Conservation (phyloP, 805 yeast genomes). For the Nakazawaea anatomiae region DNA sequence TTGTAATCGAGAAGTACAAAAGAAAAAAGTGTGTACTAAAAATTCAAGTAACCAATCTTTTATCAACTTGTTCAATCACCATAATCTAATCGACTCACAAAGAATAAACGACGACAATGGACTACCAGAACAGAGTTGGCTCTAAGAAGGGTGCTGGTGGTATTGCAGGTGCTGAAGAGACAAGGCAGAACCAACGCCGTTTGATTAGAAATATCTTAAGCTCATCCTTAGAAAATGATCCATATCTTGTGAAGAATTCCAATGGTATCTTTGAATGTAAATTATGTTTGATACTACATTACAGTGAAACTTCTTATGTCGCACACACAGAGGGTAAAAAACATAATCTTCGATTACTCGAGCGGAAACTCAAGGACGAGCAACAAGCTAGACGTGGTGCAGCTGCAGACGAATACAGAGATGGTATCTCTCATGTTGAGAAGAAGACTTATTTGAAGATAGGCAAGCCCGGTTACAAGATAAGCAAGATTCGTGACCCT, state of each 20-base stretch:
- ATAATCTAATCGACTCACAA: neutral
- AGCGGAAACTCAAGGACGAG: constrained; percentile 42
- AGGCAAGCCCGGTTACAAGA: constrained; percentile 68
- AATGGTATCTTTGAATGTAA: constrained; percentile 82
- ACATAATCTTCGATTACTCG: constrained; percentile 69
- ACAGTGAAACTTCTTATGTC: constrained; percentile 72
- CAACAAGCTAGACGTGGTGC: constrained; percentile 2
- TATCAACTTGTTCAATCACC: too few relatives aligned
- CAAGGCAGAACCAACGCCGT: constrained; percentile 61
- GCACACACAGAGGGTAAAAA: constrained; percentile 81
- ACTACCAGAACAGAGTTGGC: constrained; percentile 83
- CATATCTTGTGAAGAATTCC: constrained; percentile 79
- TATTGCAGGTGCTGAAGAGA: constrained; percentile 66
- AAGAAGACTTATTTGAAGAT: constrained; percentile 51
- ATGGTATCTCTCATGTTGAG: constrained; percentile 29
- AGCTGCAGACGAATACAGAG: constrained; percentile 12
- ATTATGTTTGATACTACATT: constrained; percentile 78
- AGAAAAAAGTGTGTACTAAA: too few relatives aligned
- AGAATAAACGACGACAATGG: constrained; percentile 44
- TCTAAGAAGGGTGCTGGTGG: constrained; percentile 92
- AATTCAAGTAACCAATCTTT: too few relatives aligned
- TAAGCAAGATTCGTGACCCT: constrained; percentile 64
- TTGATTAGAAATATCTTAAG: constrained; percentile 60
- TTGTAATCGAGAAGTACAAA: too few relatives aligned
- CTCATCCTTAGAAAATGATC: constrained; percentile 55